Evolutionary conservation across 768 basidiomycete species (phyloP), one percentile per base, ranked within the genome.

Genomic region (Calocybe cyanea): DNA sequence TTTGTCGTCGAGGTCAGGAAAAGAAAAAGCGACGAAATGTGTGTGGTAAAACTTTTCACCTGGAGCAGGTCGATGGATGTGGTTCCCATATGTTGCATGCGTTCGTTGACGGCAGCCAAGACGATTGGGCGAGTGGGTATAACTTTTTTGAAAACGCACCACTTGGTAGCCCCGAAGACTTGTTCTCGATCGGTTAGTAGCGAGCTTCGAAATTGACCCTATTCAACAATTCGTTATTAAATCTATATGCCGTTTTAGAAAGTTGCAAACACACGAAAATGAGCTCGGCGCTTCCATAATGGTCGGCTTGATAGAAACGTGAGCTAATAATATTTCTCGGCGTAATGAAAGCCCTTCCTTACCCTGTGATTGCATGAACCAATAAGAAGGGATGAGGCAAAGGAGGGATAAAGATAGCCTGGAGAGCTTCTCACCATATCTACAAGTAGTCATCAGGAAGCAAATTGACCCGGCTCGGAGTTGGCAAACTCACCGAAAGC

Each of bases 291-390:
- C 81, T 79, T 13, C 89, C 89, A 69, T 92, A 92, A 65, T 92
- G 90, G 68, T 92, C 89, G 56, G 89, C 89, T 87, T 47, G 44
- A n/a, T n/a, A n/a, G n/a, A n/a, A n/a, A n/a, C n/a, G n/a, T n/a
- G n/a, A n/a, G n/a, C n/a, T 41, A 41, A 28, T 18, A 19, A 11
- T 13, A 45, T 48, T 14, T 31, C n/a, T 25, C 10, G 23, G 9
- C 9, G 33, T n/a, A 41, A 17, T 19, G 1, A 33, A 44, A 23
- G 25, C 11, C 7, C 8, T 32, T 32, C 4, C 51, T 11, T 24
- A 54, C 56, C 56, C 56, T 57, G 48, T 41, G 24, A 15, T 18
- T 23, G 2, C 34, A 15, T 8, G 17, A 24, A 17, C 8, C 21
- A 33, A n/a, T 7, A 42, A 33, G 34, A n/a, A 6, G 34, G 14